phyloP scores from a whole-genome alignment of 805 yeast genomes.

The Blastobotrys robertii region DNA sequence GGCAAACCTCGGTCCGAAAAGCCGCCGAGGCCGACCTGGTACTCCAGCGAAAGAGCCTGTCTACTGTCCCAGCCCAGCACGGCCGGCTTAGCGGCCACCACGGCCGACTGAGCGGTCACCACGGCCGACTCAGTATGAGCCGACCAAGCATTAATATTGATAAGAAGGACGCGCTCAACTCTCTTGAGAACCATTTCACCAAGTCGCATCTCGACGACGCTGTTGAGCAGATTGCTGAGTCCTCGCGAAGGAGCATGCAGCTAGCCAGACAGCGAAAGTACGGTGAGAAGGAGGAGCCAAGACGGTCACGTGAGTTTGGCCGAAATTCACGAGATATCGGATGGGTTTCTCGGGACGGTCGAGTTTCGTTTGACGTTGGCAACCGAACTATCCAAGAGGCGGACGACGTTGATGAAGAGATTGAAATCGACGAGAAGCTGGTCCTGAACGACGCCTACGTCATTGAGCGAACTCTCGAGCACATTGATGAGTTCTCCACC shows the following conservation, averaged over 20 bases:
- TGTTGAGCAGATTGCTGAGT: slow-evolving; percentile 21
- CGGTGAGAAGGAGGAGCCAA: slow-evolving; percentile 10
- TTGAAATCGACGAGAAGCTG: slow-evolving; percentile 40
- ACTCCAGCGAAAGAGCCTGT: slow-evolving; percentile 42
- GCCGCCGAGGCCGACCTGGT: slow-evolving; percentile 62
- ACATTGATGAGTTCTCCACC: slow-evolving; percentile 87
- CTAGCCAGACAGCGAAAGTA: slow-evolving; percentile 19
- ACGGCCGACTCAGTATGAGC: slow-evolving; percentile 7
- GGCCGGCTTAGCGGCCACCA: slow-evolving; percentile 18
- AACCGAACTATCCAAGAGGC: not conserved
- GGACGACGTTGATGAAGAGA: slow-evolving; percentile 1
- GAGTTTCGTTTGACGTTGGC: not conserved
- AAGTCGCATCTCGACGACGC: slow-evolving; percentile 20
- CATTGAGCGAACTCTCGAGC: slow-evolving; percentile 75
- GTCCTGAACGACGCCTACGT: slow-evolving; percentile 65
- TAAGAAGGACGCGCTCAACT: slow-evolving; percentile 18
- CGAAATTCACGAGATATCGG: not conserved
- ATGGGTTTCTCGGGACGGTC: not conserved
- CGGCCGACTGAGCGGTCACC: not conserved
- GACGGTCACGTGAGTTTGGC: not conserved
- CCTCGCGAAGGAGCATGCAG: slow-evolving; percentile 18
- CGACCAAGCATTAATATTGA: slow-evolving; percentile 23
- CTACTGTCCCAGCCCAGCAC: slow-evolving; percentile 31
- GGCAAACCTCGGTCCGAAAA: slow-evolving; percentile 51
- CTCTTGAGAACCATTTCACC: slow-evolving; percentile 20